These are phyloP conservation scores for Phaeotremella skinneri DNA, from an alignment of 768 basidiomycete genomes.

Conservation along the genomic window DNA sequence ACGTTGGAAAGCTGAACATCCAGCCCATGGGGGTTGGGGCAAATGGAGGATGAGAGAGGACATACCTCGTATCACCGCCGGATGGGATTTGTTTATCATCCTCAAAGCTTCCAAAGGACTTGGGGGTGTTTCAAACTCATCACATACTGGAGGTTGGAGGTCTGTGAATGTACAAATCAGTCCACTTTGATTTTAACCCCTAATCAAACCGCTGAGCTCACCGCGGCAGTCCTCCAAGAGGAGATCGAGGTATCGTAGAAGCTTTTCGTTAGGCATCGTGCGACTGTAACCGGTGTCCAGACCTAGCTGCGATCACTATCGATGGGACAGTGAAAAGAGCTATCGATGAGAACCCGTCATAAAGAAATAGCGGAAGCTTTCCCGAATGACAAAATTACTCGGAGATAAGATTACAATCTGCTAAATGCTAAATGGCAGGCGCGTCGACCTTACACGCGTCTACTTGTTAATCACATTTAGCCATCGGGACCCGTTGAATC, in stretches of 20 bases:
- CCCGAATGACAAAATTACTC: too few species aligned
- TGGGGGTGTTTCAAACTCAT: slow-evolving; percentile 58
- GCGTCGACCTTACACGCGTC: too few species aligned
- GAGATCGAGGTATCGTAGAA: slow-evolving; percentile 11
- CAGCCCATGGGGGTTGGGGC: background rate
- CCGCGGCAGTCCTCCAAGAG: slow-evolving; percentile 33
- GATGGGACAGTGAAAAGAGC: too few species aligned
- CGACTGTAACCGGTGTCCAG: too few species aligned
- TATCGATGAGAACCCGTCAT: too few species aligned
- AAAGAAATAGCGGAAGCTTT: too few species aligned
- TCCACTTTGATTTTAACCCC: background rate
- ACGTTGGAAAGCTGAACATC: background rate
- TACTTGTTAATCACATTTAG: too few species aligned
- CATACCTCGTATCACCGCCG: slow-evolving; percentile 68
- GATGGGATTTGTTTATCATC: slow-evolving; percentile 66
- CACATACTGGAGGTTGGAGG: slow-evolving; percentile 12
- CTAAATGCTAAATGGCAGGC: too few species aligned
- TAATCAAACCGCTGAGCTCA: background rate
- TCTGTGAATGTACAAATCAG: slow-evolving; percentile 12
- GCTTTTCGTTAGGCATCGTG: background rate
- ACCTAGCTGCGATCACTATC: too few species aligned
- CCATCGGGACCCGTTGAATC: too few species aligned
- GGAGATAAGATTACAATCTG: too few species aligned
- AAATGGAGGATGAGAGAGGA: slow-evolving; percentile 30
- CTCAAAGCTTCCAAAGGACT: slow-evolving; percentile 68